Base-by-base conservation (phyloP, 2,329 filamentous ascomycete species). In the Sarocladium kiliense region DNA sequence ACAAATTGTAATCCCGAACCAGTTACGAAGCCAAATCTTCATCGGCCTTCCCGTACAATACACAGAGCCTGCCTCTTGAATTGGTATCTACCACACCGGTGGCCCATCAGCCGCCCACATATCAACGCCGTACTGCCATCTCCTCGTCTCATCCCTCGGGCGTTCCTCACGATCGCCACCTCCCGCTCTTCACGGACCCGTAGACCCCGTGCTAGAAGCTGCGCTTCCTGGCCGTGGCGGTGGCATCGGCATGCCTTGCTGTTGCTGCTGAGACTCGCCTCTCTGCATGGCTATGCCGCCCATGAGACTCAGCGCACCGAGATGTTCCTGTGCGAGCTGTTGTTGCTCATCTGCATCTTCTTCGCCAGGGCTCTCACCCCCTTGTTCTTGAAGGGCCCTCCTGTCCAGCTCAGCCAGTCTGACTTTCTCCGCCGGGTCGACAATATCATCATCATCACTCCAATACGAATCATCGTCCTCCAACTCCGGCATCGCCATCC, bases 401-500 rank as follows among this genome's bases (percentile, higher is more conserved):
- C 71, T 65, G 64, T 81, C 77, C 47, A 80, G 62, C 60, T 81
- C 78, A 45, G 68, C 71, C 53, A 81, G 64, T 36, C 83, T 71
- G 61, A 76, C 71, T 73, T 86, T 86, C 70, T 86, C 82, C 14
- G 77, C 75, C 0, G 75, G 71, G 57, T 87, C 84, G 25, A 86
- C 75, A 21, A 87, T 67, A 61, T 87, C 84, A 61, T 86, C 84
- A 60, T 87, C 84, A 56, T 82, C 82, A 63, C 82, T 86, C 76
- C 81, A 85, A 64, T 76, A 84, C 2, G 78, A 73, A 51, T 85
- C 82, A 41, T 84, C 78, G 23, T 85, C 82, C 9, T 77, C 69
- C 36, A 86, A 67, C 56, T 82, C 76, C 10, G 81, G 82, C 77
- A 86, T 79, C 14, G 84, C 84, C 74, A 86, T 77, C 41, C 84